Evolutionary conservation across 2,329 filamentous ascomycete species (phyloP).

Genomic region (Hymenoscyphus repandus): DNA sequence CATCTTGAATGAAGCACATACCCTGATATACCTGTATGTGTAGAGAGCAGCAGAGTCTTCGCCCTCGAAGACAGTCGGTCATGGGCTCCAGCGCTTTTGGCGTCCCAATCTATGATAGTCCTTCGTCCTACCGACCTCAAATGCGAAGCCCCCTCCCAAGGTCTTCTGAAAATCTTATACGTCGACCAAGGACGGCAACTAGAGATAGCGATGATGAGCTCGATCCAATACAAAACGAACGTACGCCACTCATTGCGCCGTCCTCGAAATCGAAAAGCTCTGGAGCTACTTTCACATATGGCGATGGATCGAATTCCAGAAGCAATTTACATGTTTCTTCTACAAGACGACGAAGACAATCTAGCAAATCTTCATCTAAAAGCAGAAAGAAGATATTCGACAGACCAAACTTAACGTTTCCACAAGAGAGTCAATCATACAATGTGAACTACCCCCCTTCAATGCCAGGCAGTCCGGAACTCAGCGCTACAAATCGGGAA

Average conservation of each 20-base stretch:
- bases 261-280: slow-evolving; percentile 34
- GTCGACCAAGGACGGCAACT: slow-evolving; percentile 26
- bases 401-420: slow-evolving; percentile 19
- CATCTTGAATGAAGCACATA: not conserved
- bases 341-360: slow-evolving; percentile 33
- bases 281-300: slow-evolving; percentile 16
- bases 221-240: slow-evolving; percentile 43
- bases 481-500: slow-evolving; percentile 44
- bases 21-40: slow-evolving; percentile 11
- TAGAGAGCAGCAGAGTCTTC: slow-evolving; percentile 44
- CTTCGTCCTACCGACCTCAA: slow-evolving; percentile 30
- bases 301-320: slow-evolving; percentile 1
- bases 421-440: slow-evolving; percentile 42
- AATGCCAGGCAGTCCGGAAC: slow-evolving; percentile 54
- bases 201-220: slow-evolving; percentile 47
- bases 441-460: slow-evolving; percentile 67
- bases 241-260: slow-evolving; percentile 48
- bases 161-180: slow-evolving; percentile 20
- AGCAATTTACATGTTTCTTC: not conserved
- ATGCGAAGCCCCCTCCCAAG: slow-evolving; percentile 29
- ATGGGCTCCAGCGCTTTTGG: slow-evolving; percentile 34
- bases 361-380: slow-evolving; percentile 40
- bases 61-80: slow-evolving; percentile 56
- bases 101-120: slow-evolving; percentile 32
- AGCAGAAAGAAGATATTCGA: slow-evolving; percentile 33